Evolutionary conservation across 129 eudicot genomes (phyloP).

Genomic region (Flaveria ramosissima): DNA sequence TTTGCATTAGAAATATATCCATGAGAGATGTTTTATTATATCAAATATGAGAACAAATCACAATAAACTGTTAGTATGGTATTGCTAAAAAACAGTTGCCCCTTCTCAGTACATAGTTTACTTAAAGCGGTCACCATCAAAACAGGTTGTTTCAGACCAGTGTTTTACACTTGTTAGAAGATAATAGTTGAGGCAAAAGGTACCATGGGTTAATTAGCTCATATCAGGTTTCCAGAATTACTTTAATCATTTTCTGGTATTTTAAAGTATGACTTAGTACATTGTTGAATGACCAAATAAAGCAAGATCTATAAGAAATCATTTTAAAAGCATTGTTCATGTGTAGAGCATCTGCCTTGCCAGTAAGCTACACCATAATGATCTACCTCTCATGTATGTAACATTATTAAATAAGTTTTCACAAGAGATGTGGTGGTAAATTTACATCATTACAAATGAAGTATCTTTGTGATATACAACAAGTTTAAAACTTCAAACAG

Average conservation of each 20-base stretch:
- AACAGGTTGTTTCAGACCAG: too few species aligned
- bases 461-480: neutral
- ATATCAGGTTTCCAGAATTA: neutral
- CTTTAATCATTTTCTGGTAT: neutral
- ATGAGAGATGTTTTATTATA: neutral
- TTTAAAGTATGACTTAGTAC: neutral
- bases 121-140: too few species aligned
- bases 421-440: neutral
- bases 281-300: neutral
- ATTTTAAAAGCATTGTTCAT: neutral
- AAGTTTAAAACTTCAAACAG: too few species aligned
- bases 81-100: neutral
- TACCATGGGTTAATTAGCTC: neutral
- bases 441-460: neutral
- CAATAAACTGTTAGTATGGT: constrained; percentile 9
- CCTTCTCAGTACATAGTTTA: neutral
- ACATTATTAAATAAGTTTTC: neutral
- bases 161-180: too few species aligned
- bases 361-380: too few species aligned
- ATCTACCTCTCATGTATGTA: neutral
- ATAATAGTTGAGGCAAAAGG: neutral
- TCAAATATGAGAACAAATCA: neutral
- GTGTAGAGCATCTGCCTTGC: neutral
- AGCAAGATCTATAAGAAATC: neutral
- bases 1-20: neutral